These are phyloP conservation scores for Xylaria grammica DNA, from an alignment of 495 filamentous ascomycete species.

Conservation along the genomic window DNA sequence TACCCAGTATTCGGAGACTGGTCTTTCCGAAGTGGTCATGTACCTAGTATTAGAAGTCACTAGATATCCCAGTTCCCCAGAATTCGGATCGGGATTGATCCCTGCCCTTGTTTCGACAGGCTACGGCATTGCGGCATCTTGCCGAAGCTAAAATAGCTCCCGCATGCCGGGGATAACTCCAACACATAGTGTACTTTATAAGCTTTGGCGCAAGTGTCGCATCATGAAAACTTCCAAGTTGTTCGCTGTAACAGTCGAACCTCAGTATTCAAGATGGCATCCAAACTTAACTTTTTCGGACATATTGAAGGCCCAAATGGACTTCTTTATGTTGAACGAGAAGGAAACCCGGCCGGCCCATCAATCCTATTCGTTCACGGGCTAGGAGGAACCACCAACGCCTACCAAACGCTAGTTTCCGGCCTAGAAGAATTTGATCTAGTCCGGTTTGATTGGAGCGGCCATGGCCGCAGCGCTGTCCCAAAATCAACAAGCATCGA, in stretches of 20 bases:
- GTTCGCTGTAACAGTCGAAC: background rate
- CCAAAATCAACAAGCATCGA: slow-evolving; percentile 5
- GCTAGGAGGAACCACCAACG: slow-evolving; percentile 6
- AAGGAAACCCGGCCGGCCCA: background rate
- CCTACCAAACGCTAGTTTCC: slow-evolving; percentile 6
- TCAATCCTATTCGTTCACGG: slow-evolving; percentile 2
- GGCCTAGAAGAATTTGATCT: slow-evolving; percentile 1
- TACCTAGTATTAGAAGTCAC: background rate
- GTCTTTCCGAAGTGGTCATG: background rate
- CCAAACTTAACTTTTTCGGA: slow-evolving; percentile 2
- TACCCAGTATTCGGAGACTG: background rate
- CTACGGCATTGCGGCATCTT: slow-evolving; percentile 10
- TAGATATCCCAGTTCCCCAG: background rate
- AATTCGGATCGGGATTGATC: background rate
- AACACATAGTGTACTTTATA: background rate
- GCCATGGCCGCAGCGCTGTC: slow-evolving; percentile 10
- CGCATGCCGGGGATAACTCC: background rate
- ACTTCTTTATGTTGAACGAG: slow-evolving; percentile 3
- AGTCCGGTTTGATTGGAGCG: slow-evolving; percentile 9
- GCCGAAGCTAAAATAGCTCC: slow-evolving; percentile 1
- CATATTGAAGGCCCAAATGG: background rate
- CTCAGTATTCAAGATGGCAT: slow-evolving; percentile 5
- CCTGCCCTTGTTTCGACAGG: background rate
- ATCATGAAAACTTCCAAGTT: background rate
- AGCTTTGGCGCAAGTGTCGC: background rate